These are phyloP conservation scores for Fusarium hostae DNA, from an alignment of 2,329 filamentous ascomycete species.

Conservation along the genomic window DNA sequence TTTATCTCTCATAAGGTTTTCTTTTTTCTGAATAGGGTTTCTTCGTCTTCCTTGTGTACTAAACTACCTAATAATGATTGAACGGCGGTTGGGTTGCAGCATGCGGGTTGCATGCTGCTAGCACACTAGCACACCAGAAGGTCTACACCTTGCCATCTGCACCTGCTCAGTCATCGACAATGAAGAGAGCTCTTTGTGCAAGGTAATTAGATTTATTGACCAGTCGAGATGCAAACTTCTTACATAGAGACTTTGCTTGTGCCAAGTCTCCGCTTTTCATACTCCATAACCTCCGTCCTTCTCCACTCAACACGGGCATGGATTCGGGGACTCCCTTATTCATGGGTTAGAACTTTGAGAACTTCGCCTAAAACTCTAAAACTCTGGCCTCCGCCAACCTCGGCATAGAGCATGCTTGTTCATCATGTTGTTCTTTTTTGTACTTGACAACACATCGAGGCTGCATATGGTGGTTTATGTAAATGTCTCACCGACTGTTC, in stretches of 20 bases:
- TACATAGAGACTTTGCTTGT: neutral
- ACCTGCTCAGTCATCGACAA: neutral
- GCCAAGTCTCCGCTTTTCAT: constrained; percentile 7
- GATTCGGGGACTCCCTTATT: neutral
- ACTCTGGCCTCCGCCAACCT: constrained; percentile 8
- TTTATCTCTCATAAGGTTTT: neutral
- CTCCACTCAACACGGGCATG: constrained; percentile 6
- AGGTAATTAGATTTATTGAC: neutral
- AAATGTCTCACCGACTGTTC: constrained; percentile 32
- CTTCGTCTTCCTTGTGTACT: neutral
- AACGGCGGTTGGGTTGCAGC: constrained; percentile 11
- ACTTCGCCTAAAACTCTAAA: constrained; percentile 44
- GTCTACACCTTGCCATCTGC: constrained; percentile 11
- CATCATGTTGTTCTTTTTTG: neutral
- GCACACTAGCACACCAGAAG: constrained; percentile 18
- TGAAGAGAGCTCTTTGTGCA: neutral
- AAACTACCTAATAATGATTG: neutral
- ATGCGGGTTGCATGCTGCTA: constrained; percentile 2
- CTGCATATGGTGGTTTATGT: neutral
- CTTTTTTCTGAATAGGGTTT: constrained; percentile 19
- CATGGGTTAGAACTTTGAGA: constrained; percentile 1
- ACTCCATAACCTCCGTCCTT: constrained; percentile 7
- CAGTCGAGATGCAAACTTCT: constrained; percentile 3
- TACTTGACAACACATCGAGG: constrained; percentile 10
- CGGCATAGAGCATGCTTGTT: constrained; percentile 11